Base-by-base conservation (phyloP, 495 filamentous ascomycete species). In the Penicillium paxilli region DNA sequence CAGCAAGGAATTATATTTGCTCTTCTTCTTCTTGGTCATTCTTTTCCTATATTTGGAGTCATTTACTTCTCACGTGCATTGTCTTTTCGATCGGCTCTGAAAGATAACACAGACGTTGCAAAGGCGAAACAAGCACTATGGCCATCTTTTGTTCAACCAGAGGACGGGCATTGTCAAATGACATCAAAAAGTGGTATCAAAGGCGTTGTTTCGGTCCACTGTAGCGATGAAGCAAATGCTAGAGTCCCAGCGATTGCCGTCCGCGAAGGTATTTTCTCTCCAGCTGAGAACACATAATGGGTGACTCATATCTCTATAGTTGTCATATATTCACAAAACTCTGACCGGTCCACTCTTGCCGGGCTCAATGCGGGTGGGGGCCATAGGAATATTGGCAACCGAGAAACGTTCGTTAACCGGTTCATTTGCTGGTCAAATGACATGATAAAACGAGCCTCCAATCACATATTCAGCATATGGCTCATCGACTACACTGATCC, bases 1-100 rank as follows among this genome's bases (percentile, higher is more conserved):
- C 91, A 95, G 62, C 91, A 95, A 64, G 63, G 81, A 16, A 64
- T 90, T 8, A 79, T 94, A 4, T 92, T 89, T 67, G 20, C 85
- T 4, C 75, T 91, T 38, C 85, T 91, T 22, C 75, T 92, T 37
- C 64, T 91, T 11, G 90, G 90, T 3, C 86, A 87, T 48, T 79
- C 86, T 7, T 70, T 76, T 44, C 59, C 70, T 4, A 66, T 76
- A 11, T 66, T 67, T 4, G 68, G 63, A 26, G 56, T 67, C 2
- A 59, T 71, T 16, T 58, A 68, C n/a, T 71, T 82, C 12, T 76
- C 84, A 5, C 75, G 89, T 22, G 84, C 82, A 61, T 76, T 77
- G 58, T 80, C 78, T 14, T 90, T 93, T 58, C 85, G 89, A 62
- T 67, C 63, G 4, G 80, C 80, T 37, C 86, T 90, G 64, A 59